phyloP scores from a whole-genome alignment of 2,329 filamentous ascomycete species.

The Fusarium humuli region DNA sequence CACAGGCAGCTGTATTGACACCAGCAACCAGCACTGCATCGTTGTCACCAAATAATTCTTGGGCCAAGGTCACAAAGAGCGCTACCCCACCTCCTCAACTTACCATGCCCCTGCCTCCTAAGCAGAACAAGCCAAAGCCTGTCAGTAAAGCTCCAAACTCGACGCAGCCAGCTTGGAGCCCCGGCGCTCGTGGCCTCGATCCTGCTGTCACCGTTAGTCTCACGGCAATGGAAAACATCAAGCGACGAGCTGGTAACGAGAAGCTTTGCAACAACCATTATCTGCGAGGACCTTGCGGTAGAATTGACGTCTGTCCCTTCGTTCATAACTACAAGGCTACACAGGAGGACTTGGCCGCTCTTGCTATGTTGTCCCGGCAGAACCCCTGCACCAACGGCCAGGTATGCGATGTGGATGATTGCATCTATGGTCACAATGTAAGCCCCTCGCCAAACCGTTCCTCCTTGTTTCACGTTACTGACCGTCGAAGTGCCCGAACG shows the following conservation, averaged over 20 bases:
- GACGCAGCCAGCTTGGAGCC: conserved; percentile 59
- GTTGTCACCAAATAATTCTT: conserved; percentile 41
- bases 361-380: conserved; percentile 65
- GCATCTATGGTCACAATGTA: conserved; percentile 73
- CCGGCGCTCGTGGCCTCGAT: conserved; percentile 67
- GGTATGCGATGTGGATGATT: conserved; percentile 67
- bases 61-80: conserved; percentile 56
- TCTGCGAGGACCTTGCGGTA: conserved; percentile 67
- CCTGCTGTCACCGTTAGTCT: conserved; percentile 62
- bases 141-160: conserved; percentile 34
- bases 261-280: conserved; percentile 74
- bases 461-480: conserved; percentile 7
- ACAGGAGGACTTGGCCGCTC: conserved; percentile 66
- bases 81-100: conserved; percentile 55
- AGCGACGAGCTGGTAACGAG: conserved; percentile 64
- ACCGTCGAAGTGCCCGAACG: conserved; percentile 62
- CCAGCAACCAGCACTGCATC: conserved; percentile 45
- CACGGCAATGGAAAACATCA: conserved; percentile 64
- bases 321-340: conserved; percentile 66
- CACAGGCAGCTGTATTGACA: conserved; percentile 35
- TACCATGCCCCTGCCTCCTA: conserved; percentile 55
- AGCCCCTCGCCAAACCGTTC: conserved; percentile 45
- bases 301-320: conserved; percentile 66
- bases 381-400: conserved; percentile 70
- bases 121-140: conserved; percentile 43